A percentile compares a stretch with the other conserved stretches of the same genome.
These are phyloP conservation scores for Entomortierella chlamydospora DNA, from an alignment of 192 early-diverging fungal species.

Conservation along the genomic window DNA sequence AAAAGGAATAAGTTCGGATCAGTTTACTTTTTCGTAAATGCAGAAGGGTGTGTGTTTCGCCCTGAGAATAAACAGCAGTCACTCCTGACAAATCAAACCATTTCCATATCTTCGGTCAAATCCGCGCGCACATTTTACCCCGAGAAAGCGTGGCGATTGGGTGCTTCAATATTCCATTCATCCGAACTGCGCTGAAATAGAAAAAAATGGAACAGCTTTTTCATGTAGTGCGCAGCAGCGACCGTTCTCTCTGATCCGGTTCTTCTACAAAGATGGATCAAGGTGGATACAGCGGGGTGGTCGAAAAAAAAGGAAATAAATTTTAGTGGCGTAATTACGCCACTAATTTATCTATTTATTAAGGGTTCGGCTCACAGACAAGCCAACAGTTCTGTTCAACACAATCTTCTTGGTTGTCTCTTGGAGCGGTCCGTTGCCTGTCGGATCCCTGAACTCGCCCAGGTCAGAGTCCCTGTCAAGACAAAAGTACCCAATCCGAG, in stretches of 20 bases:
- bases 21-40: neutral
- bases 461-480: conserved; percentile 92
- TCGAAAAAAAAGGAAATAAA: too few species aligned
- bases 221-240: too few species aligned
- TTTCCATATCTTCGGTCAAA: too few species aligned
- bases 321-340: too few species aligned
- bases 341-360: conserved; percentile 4
- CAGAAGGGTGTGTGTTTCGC: neutral
- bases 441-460: conserved; percentile 67
- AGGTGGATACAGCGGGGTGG: too few species aligned
- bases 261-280: too few species aligned
- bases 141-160: too few species aligned
- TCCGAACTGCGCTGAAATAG: too few species aligned
- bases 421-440: conserved; percentile 24
- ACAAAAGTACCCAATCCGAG: conserved; percentile 97
- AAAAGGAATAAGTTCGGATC: conserved; percentile 5
- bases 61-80: conserved; percentile 16
- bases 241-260: too few species aligned
- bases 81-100: conserved; percentile 4
- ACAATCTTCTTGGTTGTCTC: conserved; percentile 38
- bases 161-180: too few species aligned
- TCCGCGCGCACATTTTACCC: too few species aligned
- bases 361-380: conserved; percentile 36
- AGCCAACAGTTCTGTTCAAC: conserved; percentile 42
- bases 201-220: too few species aligned